Evolutionary conservation across 306 rosid genomes (phyloP), one percentile per base, ranked within the genome.

Genomic region (Vigna hirtella): DNA sequence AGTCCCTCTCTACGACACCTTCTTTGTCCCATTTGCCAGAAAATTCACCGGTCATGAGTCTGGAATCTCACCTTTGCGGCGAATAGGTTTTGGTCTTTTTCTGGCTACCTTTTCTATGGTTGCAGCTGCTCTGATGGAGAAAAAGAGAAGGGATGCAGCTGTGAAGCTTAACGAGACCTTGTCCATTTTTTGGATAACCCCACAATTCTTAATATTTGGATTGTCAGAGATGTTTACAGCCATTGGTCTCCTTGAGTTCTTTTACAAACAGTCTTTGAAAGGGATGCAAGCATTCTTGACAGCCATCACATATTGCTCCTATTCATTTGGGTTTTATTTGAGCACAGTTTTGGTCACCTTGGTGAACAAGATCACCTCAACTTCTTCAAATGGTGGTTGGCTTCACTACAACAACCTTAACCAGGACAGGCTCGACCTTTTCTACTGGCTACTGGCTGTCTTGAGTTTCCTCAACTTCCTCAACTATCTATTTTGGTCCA

Each of bases 161-260:
- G 16, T 90, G 1, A 57, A 81, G 48, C 83, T 18, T 1, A 71
- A 81, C 81, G 30, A 83, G 26, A 91, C 79, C 1, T 5, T 96
- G 45, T 96, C 99, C 20, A 93, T 96, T 26, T 96, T 96, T 22
- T 96, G 99, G 99, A 96, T 96, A 66, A 84, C 99, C 1, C 99
- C 99, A 11, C 99, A 96, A 20, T 96, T 90, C 88, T 82, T 96
- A 38, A 96, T 96, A 51, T 96, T 96, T 72, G 99, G 99, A 1
- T 16, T 96, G 10, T 96, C 99, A 1, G 99, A 96, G 72, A 93
- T 96, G 99, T 83, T 76, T 32, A 94, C 97, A 2, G 94, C 96
- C 0, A 90, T 94, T 22, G 98, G 98, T 4, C 93, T 94, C 10
- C 77, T 92, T 43, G 98, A 94, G 88, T 94, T 94, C 89, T 94